phyloP scores from a whole-genome alignment of 1,284 basidiomycete species.

The Ustilago nuda region DNA sequence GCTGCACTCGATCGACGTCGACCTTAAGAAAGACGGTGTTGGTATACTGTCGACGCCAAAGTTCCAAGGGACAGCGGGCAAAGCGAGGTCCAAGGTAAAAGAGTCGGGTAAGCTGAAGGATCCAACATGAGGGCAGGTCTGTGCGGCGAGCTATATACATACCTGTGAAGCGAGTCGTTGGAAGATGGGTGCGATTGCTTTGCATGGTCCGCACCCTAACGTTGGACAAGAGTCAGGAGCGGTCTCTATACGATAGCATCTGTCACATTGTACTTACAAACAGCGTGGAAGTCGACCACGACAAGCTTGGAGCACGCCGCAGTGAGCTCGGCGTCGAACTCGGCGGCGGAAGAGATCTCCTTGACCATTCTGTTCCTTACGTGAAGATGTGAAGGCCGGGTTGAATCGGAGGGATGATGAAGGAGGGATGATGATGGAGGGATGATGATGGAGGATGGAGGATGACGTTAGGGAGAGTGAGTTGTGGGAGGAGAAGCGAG shows the following conservation, averaged over 20 bases:
- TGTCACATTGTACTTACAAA: constrained; percentile 28
- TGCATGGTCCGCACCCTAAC: constrained; percentile 54
- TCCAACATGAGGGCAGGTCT: background rate
- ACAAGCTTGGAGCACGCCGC: constrained; percentile 47
- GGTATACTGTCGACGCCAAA: constrained; percentile 21
- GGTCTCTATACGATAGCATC: background rate
- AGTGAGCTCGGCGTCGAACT: constrained; percentile 46
- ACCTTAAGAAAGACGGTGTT: constrained; percentile 68
- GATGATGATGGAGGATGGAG: background rate
- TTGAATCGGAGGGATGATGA: background rate
- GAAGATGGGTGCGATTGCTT: constrained; percentile 44
- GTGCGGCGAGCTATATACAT: background rate
- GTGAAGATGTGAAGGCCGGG: background rate
- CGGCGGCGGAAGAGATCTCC: constrained; percentile 38
- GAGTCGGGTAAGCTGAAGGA: constrained; percentile 11
- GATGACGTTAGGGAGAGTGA: background rate
- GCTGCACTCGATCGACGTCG: constrained; percentile 70
- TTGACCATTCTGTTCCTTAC: constrained; percentile 42
- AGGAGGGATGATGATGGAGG: background rate
- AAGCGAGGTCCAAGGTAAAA: background rate
- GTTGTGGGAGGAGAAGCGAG: background rate
- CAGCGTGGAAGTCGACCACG: constrained; percentile 54
- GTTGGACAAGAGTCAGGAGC: background rate
- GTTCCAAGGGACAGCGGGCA: background rate
- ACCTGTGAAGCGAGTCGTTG: constrained; percentile 40